phyloP scores from a whole-genome alignment of 2,329 filamentous ascomycete species.

The Cladosporium phlei region DNA sequence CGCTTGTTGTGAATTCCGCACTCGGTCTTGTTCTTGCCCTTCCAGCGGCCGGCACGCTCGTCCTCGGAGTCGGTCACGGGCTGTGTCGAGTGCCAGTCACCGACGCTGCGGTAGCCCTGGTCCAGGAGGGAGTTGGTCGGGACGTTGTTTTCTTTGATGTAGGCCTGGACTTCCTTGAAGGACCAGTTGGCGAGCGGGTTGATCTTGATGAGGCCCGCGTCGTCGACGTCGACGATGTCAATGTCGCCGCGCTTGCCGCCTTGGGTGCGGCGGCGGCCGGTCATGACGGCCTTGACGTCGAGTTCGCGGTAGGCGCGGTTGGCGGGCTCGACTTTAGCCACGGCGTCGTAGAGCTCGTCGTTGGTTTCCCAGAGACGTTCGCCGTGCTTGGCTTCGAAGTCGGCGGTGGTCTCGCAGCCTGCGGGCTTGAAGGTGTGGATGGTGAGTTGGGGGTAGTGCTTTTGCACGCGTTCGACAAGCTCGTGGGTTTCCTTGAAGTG shows the following conservation, averaged over 20 bases:
- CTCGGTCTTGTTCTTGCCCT: conserved; percentile 91
- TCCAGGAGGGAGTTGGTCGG: conserved; percentile 92
- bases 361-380: conserved; percentile 78
- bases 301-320: conserved; percentile 86
- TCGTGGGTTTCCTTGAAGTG: conserved; percentile 49
- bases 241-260: conserved; percentile 87
- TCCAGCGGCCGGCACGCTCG: conserved; percentile 94
- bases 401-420: conserved; percentile 63
- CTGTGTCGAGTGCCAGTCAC: conserved; percentile 94
- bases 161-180: conserved; percentile 82
- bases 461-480: conserved; percentile 62
- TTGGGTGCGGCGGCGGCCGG: conserved; percentile 85
- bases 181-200: conserved; percentile 94
- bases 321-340: conserved; percentile 95
- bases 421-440: conserved; percentile 88
- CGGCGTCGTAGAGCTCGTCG: conserved; percentile 89
- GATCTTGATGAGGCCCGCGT: conserved; percentile 89
- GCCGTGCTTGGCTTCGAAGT: conserved; percentile 81
- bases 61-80: conserved; percentile 89
- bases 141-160: conserved; percentile 79
- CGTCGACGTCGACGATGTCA: conserved; percentile 88
- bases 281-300: conserved; percentile 83
- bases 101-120: conserved; percentile 93
- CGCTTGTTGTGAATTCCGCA: conserved; percentile 98
- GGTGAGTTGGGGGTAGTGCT: conserved; percentile 70